Conservation (phyloP, 805 yeast species). For the Wickerhamomyces sydowiorum region DNA sequence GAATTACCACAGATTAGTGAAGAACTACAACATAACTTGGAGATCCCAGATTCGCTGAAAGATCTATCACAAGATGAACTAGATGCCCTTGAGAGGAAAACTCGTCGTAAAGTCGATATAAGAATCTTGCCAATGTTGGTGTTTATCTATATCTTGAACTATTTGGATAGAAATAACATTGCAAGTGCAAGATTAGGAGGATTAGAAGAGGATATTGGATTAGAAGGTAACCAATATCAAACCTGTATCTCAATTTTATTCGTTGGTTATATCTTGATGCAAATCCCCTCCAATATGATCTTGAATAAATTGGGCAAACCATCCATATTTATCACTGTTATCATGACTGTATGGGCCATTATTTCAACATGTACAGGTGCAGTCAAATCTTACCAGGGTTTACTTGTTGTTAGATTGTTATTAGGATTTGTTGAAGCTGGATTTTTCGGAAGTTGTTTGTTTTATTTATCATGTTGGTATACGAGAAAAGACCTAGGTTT, state of each 20-base stretch:
- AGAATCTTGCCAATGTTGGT: constrained; percentile 46
- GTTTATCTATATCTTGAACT: constrained; percentile 45
- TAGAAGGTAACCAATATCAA: constrained; percentile 39
- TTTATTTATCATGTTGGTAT: constrained; percentile 51
- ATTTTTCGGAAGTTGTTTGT: constrained; percentile 44
- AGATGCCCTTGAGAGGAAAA: constrained; percentile 33
- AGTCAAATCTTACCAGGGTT: constrained; percentile 21
- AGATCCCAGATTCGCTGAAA: constrained; percentile 18
- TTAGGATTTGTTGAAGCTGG: constrained; percentile 43
- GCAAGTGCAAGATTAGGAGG: constrained; percentile 46
- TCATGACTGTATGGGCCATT: constrained; percentile 44
- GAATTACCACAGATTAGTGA: constrained; percentile 6
- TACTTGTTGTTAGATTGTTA: constrained; percentile 29
- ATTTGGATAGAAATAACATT: constrained; percentile 44
- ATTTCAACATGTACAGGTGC: constrained; percentile 33
- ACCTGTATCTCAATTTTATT: constrained; percentile 46
- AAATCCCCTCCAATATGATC: constrained; percentile 41
- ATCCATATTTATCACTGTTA: constrained; percentile 39
- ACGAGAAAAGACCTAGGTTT: constrained; percentile 42
- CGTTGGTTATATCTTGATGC: constrained; percentile 47
- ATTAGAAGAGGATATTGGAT: constrained; percentile 38
- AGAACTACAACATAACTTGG: constrained; percentile 8
- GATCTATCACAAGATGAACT: constrained; percentile 34
- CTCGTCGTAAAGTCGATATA: constrained; percentile 42
- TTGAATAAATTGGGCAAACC: constrained; percentile 43